Conservation (phyloP, 129 eudicot species). For the Arctium minus region DNA sequence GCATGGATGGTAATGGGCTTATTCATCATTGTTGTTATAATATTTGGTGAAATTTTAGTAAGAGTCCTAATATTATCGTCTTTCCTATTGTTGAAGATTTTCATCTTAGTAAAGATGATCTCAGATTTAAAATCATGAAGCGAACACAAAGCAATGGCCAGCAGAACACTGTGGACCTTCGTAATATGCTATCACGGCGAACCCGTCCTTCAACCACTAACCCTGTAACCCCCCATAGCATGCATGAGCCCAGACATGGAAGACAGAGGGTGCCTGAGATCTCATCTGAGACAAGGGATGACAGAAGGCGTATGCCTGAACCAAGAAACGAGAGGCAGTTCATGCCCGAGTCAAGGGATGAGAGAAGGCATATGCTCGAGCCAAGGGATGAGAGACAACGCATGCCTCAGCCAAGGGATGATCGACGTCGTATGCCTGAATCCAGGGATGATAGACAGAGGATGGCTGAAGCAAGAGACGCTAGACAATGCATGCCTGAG, state of each 20-base stretch:
- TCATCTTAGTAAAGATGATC: conserved; percentile 63
- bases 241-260: conserved; percentile 23
- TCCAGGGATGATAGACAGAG: conserved; percentile 32
- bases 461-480: conserved; percentile 38
- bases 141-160: conserved; percentile 39
- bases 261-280: conserved; percentile 35
- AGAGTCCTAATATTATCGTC: conserved; percentile 16
- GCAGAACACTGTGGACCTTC: conserved; percentile 50
- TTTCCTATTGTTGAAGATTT: conserved; percentile 36
- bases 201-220: conserved; percentile 48
- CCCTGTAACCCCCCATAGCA: conserved; percentile 18
- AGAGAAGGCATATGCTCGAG: conserved; percentile 25
- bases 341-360: conserved; percentile 23
- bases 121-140: conserved; percentile 75
- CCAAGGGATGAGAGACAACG: conserved; percentile 27
- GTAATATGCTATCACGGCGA: conserved; percentile 66
- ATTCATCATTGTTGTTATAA: conserved; percentile 3
- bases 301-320: conserved; percentile 23
- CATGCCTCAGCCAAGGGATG: conserved; percentile 31
- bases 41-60: background rate
- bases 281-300: conserved; percentile 31
- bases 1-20: conserved; percentile 53
- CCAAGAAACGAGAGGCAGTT: conserved; percentile 20
- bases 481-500: conserved; percentile 36
- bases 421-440: conserved; percentile 29